A percentile compares a stretch with the other conserved stretches of the same genome.
Conservation (phyloP, 2,329 filamentous ascomycete species). For the Phyllosticta citribraziliensis region DNA sequence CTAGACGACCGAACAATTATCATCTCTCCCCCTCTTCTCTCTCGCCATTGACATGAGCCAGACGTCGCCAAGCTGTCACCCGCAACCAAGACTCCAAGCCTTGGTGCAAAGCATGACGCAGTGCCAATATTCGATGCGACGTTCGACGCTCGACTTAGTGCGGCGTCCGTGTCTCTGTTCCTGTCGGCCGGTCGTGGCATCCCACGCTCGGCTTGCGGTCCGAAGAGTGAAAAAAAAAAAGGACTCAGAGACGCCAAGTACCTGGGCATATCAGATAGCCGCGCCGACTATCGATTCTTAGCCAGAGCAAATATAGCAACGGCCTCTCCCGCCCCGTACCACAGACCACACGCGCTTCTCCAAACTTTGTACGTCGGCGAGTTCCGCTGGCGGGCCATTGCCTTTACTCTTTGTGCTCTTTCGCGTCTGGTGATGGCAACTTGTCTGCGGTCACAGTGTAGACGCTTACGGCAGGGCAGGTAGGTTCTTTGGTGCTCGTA, state of each 20-base stretch:
- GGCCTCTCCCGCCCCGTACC: background rate
- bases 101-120: background rate
- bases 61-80: background rate
- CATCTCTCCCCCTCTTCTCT: background rate
- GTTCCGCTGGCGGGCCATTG: too few relatives aligned
- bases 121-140: background rate
- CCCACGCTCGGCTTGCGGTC: background rate
- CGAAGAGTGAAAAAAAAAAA: background rate
- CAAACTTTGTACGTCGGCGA: too few relatives aligned
- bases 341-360: too few relatives aligned
- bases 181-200: background rate
- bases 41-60: background rate
- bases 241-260: background rate
- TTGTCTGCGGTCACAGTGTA: too few relatives aligned
- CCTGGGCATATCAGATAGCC: background rate
- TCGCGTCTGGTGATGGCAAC: too few relatives aligned
- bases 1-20: background rate
- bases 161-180: background rate
- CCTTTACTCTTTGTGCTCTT: too few relatives aligned
- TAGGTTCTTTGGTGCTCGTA: too few relatives aligned
- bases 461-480: too few relatives aligned
- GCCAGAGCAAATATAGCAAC: background rate
- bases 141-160: background rate
- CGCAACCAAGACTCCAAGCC: background rate
- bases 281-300: background rate